Conservation (phyloP, 2,329 filamentous ascomycete genomes). For the Ascochyta viciae-villosae region DNA sequence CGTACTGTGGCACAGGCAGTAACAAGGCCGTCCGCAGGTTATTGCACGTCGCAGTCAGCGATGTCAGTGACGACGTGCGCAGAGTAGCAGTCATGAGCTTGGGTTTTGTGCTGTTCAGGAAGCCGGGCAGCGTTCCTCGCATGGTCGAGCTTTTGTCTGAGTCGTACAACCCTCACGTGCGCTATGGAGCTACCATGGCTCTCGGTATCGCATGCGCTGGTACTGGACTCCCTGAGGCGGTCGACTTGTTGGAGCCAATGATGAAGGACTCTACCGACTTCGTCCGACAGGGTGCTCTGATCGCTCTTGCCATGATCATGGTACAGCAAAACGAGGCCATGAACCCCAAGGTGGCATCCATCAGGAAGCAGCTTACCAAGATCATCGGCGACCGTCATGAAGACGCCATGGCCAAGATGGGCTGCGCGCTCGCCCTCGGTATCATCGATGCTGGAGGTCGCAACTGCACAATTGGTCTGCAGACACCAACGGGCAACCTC, state of each 20-base stretch:
- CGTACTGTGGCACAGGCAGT: slow-evolving; percentile 95
- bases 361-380: slow-evolving; percentile 93
- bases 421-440: slow-evolving; percentile 88
- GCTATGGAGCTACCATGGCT: slow-evolving; percentile 97
- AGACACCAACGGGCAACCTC: slow-evolving; percentile 96
- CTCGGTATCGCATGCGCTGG: slow-evolving; percentile 97
- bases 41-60: slow-evolving; percentile 93
- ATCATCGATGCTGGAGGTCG: slow-evolving; percentile 98
- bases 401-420: slow-evolving; percentile 99
- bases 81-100: slow-evolving; percentile 96
- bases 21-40: slow-evolving; percentile 98
- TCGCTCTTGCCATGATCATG: slow-evolving; percentile 96
- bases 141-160: slow-evolving; percentile 99
- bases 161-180: slow-evolving; percentile 98
- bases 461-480: slow-evolving; percentile 97
- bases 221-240: slow-evolving; percentile 93
- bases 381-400: slow-evolving; percentile 94
- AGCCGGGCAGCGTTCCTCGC: slow-evolving; percentile 93
- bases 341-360: slow-evolving; percentile 93
- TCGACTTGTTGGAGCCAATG: slow-evolving; percentile 97
- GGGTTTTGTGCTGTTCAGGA: slow-evolving; percentile 97
- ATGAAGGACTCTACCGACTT: slow-evolving; percentile 99
- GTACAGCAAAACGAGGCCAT: slow-evolving; percentile 99
- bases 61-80: slow-evolving; percentile 97
- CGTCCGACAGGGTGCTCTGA: slow-evolving; percentile 93